These are phyloP conservation scores for Chrysoporthe cubensis DNA, from an alignment of 2,329 filamentous ascomycete species.

Conservation along the genomic window DNA sequence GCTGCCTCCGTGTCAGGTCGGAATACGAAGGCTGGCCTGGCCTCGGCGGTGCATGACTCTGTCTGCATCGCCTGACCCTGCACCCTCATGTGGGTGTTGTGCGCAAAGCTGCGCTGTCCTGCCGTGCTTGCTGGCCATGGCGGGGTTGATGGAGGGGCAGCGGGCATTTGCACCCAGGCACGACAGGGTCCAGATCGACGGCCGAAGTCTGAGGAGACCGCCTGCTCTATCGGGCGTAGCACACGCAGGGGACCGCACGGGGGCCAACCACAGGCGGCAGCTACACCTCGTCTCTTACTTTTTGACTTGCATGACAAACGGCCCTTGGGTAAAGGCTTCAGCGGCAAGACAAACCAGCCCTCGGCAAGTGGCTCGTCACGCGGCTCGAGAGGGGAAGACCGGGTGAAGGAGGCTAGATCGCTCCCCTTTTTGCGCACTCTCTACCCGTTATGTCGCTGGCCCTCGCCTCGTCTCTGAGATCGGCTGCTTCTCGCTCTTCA, in stretches of 20 bases:
- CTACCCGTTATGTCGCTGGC: constrained; percentile 27
- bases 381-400: neutral
- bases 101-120: neutral
- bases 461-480: constrained; percentile 25
- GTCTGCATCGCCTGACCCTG: too few species aligned
- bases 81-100: neutral
- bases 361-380: constrained; percentile 10
- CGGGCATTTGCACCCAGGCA: neutral
- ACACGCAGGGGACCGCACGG: neutral
- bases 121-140: neutral
- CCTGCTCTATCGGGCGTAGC: constrained; percentile 6
- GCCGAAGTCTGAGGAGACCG: neutral
- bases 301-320: constrained; percentile 3
- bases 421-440: neutral
- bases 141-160: constrained; percentile 10
- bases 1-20: neutral
- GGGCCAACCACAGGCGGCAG: constrained; percentile 3
- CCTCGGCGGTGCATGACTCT: too few species aligned
- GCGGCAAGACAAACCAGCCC: neutral
- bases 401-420: neutral
- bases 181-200: neutral
- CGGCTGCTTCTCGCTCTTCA: constrained; percentile 22
- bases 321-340: neutral
- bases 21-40: too few species aligned
- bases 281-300: neutral